Conservation (phyloP, 1,284 basidiomycete species). For the Rhizoctonia solani region DNA sequence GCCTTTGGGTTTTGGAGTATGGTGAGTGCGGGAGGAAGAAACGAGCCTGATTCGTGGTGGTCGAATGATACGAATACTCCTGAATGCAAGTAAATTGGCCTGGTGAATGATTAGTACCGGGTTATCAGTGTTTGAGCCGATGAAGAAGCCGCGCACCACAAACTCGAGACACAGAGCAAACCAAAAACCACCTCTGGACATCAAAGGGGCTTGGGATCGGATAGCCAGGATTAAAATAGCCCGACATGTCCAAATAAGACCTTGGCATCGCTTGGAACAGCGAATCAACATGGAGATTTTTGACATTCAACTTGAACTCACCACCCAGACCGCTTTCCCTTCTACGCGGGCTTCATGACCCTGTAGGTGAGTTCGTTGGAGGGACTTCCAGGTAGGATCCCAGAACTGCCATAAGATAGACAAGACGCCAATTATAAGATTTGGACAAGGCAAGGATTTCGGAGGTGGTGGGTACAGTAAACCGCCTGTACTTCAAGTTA, state of each 20-base stretch:
- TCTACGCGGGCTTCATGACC: constrained; percentile 53
- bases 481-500: neutral
- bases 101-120: neutral
- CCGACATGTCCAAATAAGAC: constrained; percentile 2
- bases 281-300: neutral
- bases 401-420: constrained; percentile 73
- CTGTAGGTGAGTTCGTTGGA: constrained; percentile 62
- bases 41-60: constrained; percentile 20
- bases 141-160: neutral
- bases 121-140: neutral
- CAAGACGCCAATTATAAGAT: constrained; percentile 48
- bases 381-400: constrained; percentile 72
- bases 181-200: neutral
- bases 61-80: constrained; percentile 12
- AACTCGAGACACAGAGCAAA: neutral
- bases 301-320: neutral
- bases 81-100: constrained; percentile 3
- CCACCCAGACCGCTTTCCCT: constrained; percentile 5
- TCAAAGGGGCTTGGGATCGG: neutral
- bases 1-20: neutral
- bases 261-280: constrained; percentile 8
- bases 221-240: neutral
- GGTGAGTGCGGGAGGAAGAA: constrained; percentile 3
- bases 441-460: constrained; percentile 11
- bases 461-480: neutral